Evolutionary conservation across 2,329 filamentous ascomycete genomes (phyloP).

Genomic region (Fonsecaea multimorphosa): DNA sequence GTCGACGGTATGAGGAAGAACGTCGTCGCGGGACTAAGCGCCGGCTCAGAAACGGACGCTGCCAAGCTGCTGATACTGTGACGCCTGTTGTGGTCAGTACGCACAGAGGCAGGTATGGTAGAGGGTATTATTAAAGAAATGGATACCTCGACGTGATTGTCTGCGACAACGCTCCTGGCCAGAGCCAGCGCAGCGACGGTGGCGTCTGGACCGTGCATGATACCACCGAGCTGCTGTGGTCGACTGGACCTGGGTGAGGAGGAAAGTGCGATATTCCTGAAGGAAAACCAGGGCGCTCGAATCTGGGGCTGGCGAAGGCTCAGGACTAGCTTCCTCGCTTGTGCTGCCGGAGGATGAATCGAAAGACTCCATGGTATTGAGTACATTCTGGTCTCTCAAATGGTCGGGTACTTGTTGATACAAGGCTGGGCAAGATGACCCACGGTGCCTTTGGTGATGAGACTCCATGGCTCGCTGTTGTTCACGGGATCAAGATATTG

Average conservation of each 20-base stretch:
- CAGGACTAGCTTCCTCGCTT: not conserved
- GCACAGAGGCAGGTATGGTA: not conserved
- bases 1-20: not conserved
- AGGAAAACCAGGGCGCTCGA: not conserved
- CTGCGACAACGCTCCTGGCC: not conserved
- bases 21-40: not conserved
- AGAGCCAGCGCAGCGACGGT: not conserved
- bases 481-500: not conserved
- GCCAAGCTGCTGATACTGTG: not conserved
- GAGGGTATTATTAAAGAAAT: not conserved
- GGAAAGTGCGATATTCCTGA: constrained; percentile 4
- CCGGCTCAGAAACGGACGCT: not conserved
- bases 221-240: not conserved
- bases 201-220: not conserved
- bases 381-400: not conserved
- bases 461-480: not conserved
- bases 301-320: not conserved
- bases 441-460: not conserved
- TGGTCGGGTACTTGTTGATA: not conserved
- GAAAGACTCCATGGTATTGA: not conserved
- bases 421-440: not conserved
- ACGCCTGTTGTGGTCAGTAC: not conserved
- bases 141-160: not conserved
- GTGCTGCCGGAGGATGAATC: not conserved
- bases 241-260: constrained; percentile 4